Evolutionary conservation across 768 basidiomycete genomes (phyloP).

Genomic region (Suillus discolor): DNA sequence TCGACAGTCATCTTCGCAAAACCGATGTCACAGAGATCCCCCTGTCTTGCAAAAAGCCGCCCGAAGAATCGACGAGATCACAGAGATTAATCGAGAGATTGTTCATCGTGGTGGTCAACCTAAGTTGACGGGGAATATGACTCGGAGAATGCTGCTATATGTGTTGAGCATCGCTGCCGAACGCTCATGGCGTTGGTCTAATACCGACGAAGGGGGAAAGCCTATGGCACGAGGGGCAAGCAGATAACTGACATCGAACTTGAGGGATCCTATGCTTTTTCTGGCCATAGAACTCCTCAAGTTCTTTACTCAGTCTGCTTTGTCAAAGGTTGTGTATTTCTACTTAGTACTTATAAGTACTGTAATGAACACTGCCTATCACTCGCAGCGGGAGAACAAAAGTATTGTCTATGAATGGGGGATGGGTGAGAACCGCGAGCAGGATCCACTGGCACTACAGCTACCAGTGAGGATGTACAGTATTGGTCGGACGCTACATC

Average conservation of each 20-base stretch:
- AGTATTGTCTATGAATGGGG: background rate
- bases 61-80: background rate
- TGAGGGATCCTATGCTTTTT: background rate
- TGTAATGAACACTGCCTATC: too few species aligned
- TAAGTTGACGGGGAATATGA: background rate
- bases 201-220: background rate
- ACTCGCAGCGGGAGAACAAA: background rate
- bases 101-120: background rate
- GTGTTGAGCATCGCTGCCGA: background rate
- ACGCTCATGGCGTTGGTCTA: background rate
- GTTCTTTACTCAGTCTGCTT: background rate
- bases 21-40: background rate
- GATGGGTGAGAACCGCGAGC: background rate
- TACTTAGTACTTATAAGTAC: background rate
- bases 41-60: background rate
- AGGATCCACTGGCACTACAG: too few species aligned
- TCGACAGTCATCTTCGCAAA: background rate
- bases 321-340: background rate
- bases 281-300: background rate
- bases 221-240: background rate
- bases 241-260: background rate
- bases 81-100: too few species aligned
- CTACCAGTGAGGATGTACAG: too few species aligned
- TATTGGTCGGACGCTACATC: background rate
- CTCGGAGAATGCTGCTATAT: background rate